Base-by-base conservation (phyloP, 768 basidiomycete genomes). In the Brasilioporus rufonigricans region DNA sequence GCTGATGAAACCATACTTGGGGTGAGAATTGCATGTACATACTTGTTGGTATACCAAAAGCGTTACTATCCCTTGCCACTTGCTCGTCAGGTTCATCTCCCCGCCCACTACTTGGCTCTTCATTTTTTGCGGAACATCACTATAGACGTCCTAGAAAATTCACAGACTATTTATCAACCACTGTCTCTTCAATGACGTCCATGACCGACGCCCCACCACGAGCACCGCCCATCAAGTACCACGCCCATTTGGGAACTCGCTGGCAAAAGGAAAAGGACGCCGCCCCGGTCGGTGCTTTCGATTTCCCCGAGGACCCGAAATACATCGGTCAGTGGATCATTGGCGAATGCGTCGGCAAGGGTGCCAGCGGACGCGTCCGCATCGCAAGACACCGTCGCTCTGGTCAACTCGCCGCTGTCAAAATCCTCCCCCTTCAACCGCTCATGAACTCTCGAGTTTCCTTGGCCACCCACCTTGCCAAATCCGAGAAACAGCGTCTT, bases 301-400 rank as follows among this genome's bases (percentile, higher is more conserved):
- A 93, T 61, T 80, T 86, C 36, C 86, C 88, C 1, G 84, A 89
- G 51, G 93, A 96, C 72, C 93, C 93, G 12, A 89, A 85, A 67
- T 78, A 76, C 56, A 87, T 97, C 43, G 94, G 94, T 12, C 92
- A 92, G 3, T 97, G 94, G 94, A 79, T 92, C 61, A 83, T 97
- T 9, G 94, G 94, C 53, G 90, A 92, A 70, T 95, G 92, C 61
- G 86, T 97, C 52, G 94, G 94, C 7, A 94, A 94, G 74, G 94
- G 94, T 48, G 91, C 91, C 31, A 91, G 89, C 62, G 94, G 94
- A 66, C 90, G 92, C 52, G 95, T 98, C 67, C 93, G 93, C 73
- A 89, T 98, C 60, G 96, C 93, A 21, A 86, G 84, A 61, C 94
- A 98, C 69, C 80, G 81, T 21, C 77, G 79, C 35, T 94, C 94